Percentiles rank a stretch among this genome's conserved stretches.
phyloP scores from a whole-genome alignment of 306 rosid species.

The apple (Malus domestica) region DNA sequence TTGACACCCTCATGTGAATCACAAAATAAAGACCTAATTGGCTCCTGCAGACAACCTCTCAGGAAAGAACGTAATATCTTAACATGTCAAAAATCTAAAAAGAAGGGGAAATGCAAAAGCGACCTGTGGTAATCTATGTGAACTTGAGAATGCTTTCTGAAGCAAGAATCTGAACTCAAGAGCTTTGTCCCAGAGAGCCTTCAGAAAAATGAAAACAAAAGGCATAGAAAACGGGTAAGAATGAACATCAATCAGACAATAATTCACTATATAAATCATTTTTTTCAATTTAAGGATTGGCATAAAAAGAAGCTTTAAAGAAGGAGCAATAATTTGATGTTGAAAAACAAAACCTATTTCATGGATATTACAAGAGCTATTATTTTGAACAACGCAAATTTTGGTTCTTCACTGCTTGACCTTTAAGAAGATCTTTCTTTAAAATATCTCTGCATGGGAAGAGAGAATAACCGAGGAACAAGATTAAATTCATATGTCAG shows the following conservation, averaged over 20 bases:
- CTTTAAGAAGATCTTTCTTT: conserved; percentile 75
- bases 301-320: too few species aligned
- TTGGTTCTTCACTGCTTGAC: conserved; percentile 37
- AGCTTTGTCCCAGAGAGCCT: conserved; percentile 86
- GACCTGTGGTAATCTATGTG: conserved; percentile 69
- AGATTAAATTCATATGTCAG: not conserved
- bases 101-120: conserved; percentile 6
- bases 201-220: conserved; percentile 8
- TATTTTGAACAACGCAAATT: too few species aligned
- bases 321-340: too few species aligned
- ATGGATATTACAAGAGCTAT: too few species aligned
- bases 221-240: not conserved
- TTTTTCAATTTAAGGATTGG: too few species aligned
- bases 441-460: conserved; percentile 44
- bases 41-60: conserved; percentile 45
- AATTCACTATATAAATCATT: too few species aligned
- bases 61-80: conserved; percentile 11
- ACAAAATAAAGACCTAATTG: conserved; percentile 50
- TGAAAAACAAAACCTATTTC: too few species aligned
- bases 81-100: conserved; percentile 3
- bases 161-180: conserved; percentile 65
- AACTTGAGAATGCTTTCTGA: conserved; percentile 59
- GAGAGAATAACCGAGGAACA: not conserved
- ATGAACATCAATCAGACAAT: too few species aligned
- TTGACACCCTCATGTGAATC: conserved; percentile 50